These are phyloP conservation scores for Orbilia ellipsospora DNA, from an alignment of 2,329 filamentous ascomycete species.

Conservation along the genomic window DNA sequence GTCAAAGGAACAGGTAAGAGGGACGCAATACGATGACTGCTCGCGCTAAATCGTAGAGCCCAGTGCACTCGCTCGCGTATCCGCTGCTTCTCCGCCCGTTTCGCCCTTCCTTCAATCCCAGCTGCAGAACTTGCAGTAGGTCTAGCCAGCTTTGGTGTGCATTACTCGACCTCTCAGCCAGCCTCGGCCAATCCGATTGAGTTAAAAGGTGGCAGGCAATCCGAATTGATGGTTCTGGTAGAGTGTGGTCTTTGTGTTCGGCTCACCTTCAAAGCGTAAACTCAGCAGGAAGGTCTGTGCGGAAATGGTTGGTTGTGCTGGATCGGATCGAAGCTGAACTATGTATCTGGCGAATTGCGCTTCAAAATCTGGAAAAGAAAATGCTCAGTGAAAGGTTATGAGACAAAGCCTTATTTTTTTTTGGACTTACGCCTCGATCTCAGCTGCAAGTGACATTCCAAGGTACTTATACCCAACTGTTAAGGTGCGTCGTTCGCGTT, in stretches of 20 bases:
- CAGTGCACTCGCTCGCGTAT: conserved; percentile 30
- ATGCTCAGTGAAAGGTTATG: background rate
- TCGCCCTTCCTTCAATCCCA: conserved; percentile 2
- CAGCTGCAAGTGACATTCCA: too few relatives aligned
- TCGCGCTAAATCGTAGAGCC: conserved; percentile 11
- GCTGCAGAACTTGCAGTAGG: background rate
- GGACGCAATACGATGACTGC: conserved; percentile 19
- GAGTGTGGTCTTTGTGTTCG: background rate
- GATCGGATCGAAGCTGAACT: too few relatives aligned
- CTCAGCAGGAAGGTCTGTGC: conserved; percentile 46
- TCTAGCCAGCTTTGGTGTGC: background rate
- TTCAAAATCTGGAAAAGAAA: conserved; percentile 2
- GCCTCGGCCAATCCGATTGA: conserved; percentile 9
- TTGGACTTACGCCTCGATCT: too few relatives aligned
- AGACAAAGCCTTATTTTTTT: too few relatives aligned
- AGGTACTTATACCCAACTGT: too few relatives aligned
- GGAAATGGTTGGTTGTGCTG: conserved; percentile 20
- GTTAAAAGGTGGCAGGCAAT: conserved; percentile 9
- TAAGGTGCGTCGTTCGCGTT: background rate
- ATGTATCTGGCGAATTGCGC: too few relatives aligned
- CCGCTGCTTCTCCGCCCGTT: background rate
- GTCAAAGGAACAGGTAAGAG: conserved; percentile 4
- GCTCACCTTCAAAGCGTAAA: conserved; percentile 22
- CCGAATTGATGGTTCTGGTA: background rate
- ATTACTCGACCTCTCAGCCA: background rate